Evolutionary conservation across 306 rosid genomes (phyloP).

Genomic region (Medicago ruthenica): DNA sequence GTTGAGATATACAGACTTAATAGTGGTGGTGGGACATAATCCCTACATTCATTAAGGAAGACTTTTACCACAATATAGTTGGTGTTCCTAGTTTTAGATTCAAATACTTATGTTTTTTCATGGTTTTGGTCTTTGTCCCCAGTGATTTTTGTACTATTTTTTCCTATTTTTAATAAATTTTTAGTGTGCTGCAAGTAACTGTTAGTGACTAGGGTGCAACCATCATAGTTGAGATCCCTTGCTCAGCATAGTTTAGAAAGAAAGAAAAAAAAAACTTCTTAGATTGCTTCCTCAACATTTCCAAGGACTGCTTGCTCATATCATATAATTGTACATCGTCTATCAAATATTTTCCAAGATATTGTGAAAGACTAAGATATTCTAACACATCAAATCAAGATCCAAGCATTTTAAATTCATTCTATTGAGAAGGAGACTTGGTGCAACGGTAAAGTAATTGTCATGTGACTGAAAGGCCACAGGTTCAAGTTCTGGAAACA

Average conservation of each 20-base stretch:
- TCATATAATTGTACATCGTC: not conserved
- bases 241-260: not conserved
- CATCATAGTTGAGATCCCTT: too few species aligned
- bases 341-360: not conserved
- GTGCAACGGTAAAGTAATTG: too few species aligned
- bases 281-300: constrained; percentile 19
- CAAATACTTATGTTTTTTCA: not conserved
- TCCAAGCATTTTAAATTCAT: constrained; percentile 14
- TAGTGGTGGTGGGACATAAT: not conserved
- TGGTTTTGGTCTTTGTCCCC: not conserved
- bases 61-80: not conserved
- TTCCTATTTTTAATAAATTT: not conserved
- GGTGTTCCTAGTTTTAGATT: not conserved
- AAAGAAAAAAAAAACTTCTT: not conserved
- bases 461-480: too few species aligned
- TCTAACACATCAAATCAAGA: constrained; percentile 29
- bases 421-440: not conserved
- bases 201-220: not conserved
- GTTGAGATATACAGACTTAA: not conserved
- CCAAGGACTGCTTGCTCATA: not conserved
- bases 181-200: not conserved
- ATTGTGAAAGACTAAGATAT: not conserved
- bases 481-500: too few species aligned
- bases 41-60: not conserved
- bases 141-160: not conserved